Conservation (phyloP, 768 basidiomycete species). For the Mycena vulgaris region DNA sequence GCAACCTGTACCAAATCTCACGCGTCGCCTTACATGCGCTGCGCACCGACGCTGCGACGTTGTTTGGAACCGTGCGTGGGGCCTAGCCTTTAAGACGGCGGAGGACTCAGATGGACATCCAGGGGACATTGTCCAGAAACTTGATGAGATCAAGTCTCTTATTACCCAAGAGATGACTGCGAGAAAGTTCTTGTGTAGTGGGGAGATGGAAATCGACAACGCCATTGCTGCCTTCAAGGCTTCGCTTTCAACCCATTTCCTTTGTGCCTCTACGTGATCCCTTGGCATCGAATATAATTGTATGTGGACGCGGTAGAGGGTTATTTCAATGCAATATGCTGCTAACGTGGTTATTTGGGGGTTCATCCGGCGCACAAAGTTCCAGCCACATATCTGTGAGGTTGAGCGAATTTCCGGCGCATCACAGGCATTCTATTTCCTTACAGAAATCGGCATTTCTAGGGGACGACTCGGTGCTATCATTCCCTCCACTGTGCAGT, state of each 20-base stretch:
- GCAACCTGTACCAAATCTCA: not conserved
- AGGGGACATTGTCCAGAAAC: not conserved
- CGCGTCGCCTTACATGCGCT: not conserved
- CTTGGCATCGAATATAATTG: too few relatives aligned
- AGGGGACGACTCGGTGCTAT: too few relatives aligned
- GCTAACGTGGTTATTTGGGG: too few relatives aligned
- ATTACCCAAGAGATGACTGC: not conserved
- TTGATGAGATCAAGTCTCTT: not conserved
- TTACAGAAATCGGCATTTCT: too few relatives aligned
- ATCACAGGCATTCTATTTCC: too few relatives aligned
- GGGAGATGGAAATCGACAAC: not conserved
- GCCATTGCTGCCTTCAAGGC: constrained; percentile 1
- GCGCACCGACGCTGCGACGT: not conserved
- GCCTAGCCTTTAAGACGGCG: too few relatives aligned
- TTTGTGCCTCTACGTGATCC: not conserved
- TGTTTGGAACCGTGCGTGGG: not conserved
- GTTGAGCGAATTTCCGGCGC: too few relatives aligned
- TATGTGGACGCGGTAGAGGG: too few relatives aligned
- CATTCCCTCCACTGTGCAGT: too few relatives aligned
- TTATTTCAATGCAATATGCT: too few relatives aligned
- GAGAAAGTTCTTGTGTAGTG: not conserved
- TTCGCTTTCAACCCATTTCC: not conserved
- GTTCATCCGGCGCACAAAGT: too few relatives aligned
- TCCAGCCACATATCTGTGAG: too few relatives aligned
- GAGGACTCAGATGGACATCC: not conserved